A percentile compares a stretch with the other conserved stretches of the same genome.
phyloP scores from a whole-genome alignment of 2,329 filamentous ascomycete genomes.

The Fusarium compactum region DNA sequence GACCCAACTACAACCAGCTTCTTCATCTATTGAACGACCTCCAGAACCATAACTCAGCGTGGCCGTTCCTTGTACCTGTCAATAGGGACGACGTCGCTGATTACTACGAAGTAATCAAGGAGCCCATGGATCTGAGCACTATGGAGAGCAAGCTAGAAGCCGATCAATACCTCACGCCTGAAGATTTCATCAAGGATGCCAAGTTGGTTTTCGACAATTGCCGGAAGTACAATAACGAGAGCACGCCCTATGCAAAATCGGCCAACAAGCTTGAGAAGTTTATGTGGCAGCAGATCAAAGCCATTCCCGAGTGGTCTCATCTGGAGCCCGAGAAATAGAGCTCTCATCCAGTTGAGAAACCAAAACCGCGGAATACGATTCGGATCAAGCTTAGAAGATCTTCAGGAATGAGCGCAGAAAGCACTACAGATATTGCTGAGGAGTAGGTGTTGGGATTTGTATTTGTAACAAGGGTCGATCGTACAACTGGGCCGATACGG shows the following conservation, averaged over 20 bases:
- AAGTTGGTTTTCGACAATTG: slow-evolving; percentile 95
- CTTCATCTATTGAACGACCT: slow-evolving; percentile 93
- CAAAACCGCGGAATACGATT: slow-evolving; percentile 20
- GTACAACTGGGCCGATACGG: neutral
- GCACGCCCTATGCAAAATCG: slow-evolving; percentile 92
- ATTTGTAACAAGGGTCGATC: neutral
- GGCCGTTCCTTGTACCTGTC: slow-evolving; percentile 95
- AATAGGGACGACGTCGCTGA: slow-evolving; percentile 97
- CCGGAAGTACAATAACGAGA: slow-evolving; percentile 95
- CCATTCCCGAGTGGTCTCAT: slow-evolving; percentile 91
- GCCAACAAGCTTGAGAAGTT: slow-evolving; percentile 93
- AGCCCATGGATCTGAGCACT: slow-evolving; percentile 95
- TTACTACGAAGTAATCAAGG: slow-evolving; percentile 98
- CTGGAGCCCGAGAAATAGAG: slow-evolving; percentile 63
- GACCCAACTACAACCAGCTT: slow-evolving; percentile 95
- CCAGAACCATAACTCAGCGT: slow-evolving; percentile 91
- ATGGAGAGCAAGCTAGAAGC: slow-evolving; percentile 97
- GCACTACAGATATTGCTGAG: neutral
- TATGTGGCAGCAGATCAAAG: slow-evolving; percentile 94
- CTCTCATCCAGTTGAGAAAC: slow-evolving; percentile 27
- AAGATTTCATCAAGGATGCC: slow-evolving; percentile 92
- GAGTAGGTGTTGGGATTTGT: slow-evolving; percentile 3
- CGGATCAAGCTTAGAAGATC: slow-evolving; percentile 16
- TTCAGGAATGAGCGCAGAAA: neutral
- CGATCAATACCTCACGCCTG: slow-evolving; percentile 89